Conservation (phyloP, 2,329 filamentous ascomycete species). For the Ceratocystis colombiana region DNA sequence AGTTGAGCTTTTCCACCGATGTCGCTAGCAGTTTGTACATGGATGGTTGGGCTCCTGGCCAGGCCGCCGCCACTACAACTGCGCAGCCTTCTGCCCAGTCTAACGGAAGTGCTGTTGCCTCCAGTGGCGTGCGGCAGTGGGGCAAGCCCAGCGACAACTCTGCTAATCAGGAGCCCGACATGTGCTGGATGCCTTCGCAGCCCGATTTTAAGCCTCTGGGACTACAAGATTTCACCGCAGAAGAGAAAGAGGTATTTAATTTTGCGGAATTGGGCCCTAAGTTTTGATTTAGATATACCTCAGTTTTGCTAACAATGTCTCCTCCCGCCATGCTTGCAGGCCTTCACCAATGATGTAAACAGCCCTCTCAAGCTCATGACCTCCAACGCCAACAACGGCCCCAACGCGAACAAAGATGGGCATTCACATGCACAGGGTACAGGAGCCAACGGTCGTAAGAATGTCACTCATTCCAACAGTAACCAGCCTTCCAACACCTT, state of each 20-base stretch:
- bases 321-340: constrained; percentile 37
- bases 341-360: constrained; percentile 80
- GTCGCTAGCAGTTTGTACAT: constrained; percentile 47
- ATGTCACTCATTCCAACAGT: constrained; percentile 59
- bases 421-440: constrained; percentile 35
- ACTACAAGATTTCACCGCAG: constrained; percentile 55
- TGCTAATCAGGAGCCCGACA: constrained; percentile 67
- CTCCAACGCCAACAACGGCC: constrained; percentile 48
- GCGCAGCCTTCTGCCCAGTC: background rate
- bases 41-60: constrained; percentile 67
- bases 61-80: constrained; percentile 38
- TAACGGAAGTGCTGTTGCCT: background rate
- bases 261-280: background rate
- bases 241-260: constrained; percentile 48
- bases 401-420: constrained; percentile 19
- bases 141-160: constrained; percentile 67
- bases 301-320: background rate
- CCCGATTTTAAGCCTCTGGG: constrained; percentile 62
- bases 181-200: constrained; percentile 69
- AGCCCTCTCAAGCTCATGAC: constrained; percentile 75
- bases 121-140: constrained; percentile 51
- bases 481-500: constrained; percentile 32
- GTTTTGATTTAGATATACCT: background rate
- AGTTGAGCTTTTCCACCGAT: constrained; percentile 34
- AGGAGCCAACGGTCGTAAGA: constrained; percentile 61